Evolutionary conservation across 192 early-diverging fungal genomes (phyloP).

Genomic region (Linnemannia zychae): DNA sequence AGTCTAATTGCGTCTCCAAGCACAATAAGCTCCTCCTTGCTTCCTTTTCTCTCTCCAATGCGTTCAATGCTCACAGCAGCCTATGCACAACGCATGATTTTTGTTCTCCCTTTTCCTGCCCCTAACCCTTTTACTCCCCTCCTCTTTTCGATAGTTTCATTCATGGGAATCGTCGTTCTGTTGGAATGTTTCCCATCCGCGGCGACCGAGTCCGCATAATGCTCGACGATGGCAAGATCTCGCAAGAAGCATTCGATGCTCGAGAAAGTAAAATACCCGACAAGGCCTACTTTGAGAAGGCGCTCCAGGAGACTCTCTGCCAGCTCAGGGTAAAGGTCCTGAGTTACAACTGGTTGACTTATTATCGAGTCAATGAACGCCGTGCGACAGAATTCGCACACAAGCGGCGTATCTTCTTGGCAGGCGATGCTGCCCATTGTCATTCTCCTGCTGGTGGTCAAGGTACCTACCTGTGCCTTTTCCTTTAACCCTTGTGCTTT

Average conservation of each 20-base stretch:
- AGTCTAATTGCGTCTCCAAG: no score
- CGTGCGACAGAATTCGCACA: neutral
- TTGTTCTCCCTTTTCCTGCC: neutral
- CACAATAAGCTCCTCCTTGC: no score
- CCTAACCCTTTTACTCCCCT: neutral
- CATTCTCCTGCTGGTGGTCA: conserved; percentile 52
- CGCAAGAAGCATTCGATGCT: neutral
- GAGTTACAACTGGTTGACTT: conserved; percentile 19
- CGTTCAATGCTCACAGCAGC: no score
- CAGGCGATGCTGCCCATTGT: conserved; percentile 49
- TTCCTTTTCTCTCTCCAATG: no score
- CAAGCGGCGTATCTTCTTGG: conserved; percentile 39
- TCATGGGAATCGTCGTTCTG: neutral
- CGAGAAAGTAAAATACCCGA: neutral
- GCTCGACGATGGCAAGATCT: conserved; percentile 6
- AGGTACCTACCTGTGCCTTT: conserved; percentile 8
- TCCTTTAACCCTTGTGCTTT: neutral
- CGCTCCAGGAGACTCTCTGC: neutral
- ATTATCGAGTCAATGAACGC: conserved; percentile 26
- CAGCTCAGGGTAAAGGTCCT: neutral
- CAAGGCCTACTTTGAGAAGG: conserved; percentile 3
- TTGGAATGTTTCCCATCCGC: conserved; percentile 5
- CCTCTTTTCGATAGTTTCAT: neutral
- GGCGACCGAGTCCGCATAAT: neutral
- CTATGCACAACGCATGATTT: neutral